phyloP scores from a whole-genome alignment of 208 protist species.

The Acanthamoeba quina region DNA sequence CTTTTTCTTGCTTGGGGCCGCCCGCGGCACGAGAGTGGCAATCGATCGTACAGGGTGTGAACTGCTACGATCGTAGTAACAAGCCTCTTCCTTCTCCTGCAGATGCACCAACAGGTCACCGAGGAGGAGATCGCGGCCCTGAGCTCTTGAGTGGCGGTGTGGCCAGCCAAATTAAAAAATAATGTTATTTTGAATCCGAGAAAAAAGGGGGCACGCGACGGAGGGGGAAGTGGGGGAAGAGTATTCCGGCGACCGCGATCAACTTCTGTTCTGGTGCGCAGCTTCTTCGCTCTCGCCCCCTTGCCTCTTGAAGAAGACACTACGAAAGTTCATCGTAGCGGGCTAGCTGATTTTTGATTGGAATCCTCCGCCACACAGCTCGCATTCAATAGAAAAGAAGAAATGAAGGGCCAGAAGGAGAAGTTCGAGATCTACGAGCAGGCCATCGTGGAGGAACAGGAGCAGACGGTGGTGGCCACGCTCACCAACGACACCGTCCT shows the following conservation, averaged over 20 bases:
- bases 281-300: neutral
- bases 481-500: slow-evolving; percentile 54
- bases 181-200: neutral
- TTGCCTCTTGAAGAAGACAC: neutral
- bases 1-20: too few species aligned
- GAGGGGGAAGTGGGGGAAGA: slow-evolving; percentile 14
- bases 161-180: neutral
- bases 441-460: slow-evolving; percentile 51
- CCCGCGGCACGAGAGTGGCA: too few species aligned
- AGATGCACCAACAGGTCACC: neutral
- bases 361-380: neutral
- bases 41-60: too few species aligned
- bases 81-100: neutral
- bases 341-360: neutral
- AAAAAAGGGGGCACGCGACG: neutral
- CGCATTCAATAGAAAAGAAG: neutral
- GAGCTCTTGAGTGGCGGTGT: neutral
- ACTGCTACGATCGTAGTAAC: neutral
- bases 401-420: slow-evolving; percentile 5
- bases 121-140: slow-evolving; percentile 40
- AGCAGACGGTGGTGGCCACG: slow-evolving; percentile 20
- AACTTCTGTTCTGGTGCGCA: neutral
- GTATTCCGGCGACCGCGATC: neutral
- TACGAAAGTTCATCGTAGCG: neutral
- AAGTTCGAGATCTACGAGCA: slow-evolving; percentile 42